phyloP scores from a whole-genome alignment of 2,329 filamentous ascomycete genomes.

The Neofusicoccum parvum region DNA sequence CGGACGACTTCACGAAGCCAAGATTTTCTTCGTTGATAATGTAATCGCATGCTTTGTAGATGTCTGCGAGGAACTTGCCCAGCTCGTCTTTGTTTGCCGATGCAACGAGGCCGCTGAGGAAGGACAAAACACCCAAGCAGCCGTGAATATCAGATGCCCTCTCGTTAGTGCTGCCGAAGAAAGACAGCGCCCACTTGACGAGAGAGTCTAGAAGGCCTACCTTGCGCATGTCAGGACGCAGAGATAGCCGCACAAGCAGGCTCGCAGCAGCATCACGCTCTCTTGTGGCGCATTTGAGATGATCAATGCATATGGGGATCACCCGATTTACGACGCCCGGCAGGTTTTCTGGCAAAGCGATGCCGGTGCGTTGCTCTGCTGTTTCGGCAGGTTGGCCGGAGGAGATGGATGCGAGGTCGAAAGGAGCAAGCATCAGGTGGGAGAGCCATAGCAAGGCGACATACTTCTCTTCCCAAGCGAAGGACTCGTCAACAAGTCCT shows the following conservation, averaged over 20 bases:
- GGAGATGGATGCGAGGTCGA: slow-evolving; percentile 87
- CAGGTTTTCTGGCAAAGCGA: slow-evolving; percentile 61
- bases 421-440: slow-evolving; percentile 67
- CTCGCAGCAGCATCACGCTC: slow-evolving; percentile 86
- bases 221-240: slow-evolving; percentile 84
- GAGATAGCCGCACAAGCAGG: slow-evolving; percentile 77
- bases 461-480: slow-evolving; percentile 82
- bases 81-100: slow-evolving; percentile 76
- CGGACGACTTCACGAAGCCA: slow-evolving; percentile 67
- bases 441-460: slow-evolving; percentile 79
- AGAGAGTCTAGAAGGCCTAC: slow-evolving; percentile 70
- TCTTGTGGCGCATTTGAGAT: slow-evolving; percentile 76
- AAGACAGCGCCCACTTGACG: slow-evolving; percentile 69
- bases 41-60: slow-evolving; percentile 67
- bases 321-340: slow-evolving; percentile 73
- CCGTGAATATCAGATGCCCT: slow-evolving; percentile 64
- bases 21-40: slow-evolving; percentile 57
- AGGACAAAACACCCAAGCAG: slow-evolving; percentile 77
- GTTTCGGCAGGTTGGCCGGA: slow-evolving; percentile 44
- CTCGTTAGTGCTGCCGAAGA: slow-evolving; percentile 53
- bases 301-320: slow-evolving; percentile 69
- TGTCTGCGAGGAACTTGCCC: slow-evolving; percentile 62
- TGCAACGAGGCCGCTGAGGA: slow-evolving; percentile 72
- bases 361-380: slow-evolving; percentile 40
- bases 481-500: slow-evolving; percentile 40